phyloP scores from a whole-genome alignment of 805 yeast genomes.

The Debaryomyces maramus region DNA sequence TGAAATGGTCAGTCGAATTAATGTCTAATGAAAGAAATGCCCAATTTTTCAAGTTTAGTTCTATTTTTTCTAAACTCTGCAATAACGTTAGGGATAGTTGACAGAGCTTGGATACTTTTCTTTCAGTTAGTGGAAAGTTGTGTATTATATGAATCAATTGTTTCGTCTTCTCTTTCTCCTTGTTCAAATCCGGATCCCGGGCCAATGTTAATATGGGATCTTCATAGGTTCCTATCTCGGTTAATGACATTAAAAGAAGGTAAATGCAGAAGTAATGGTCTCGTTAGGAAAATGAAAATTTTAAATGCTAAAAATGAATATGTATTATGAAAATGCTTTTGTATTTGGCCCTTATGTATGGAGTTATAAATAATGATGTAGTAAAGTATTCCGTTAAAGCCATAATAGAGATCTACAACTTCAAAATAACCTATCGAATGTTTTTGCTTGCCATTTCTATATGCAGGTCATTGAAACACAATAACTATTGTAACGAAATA shows the following conservation, averaged over 20 bases:
- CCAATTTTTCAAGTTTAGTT: slow-evolving; percentile 51
- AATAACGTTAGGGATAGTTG: slow-evolving; percentile 47
- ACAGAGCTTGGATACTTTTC: slow-evolving; percentile 48
- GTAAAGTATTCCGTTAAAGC: neutral
- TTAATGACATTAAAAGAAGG: slow-evolving; percentile 4
- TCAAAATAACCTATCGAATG: slow-evolving; percentile 1
- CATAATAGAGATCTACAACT: too few species aligned
- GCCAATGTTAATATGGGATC: slow-evolving; percentile 51
- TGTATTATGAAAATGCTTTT: neutral
- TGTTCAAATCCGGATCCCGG: slow-evolving; percentile 50
- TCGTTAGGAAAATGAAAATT: too few species aligned
- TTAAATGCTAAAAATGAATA: neutral
- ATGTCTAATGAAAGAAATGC: slow-evolving; percentile 54
- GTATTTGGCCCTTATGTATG: neutral
- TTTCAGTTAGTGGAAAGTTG: slow-evolving; percentile 43
- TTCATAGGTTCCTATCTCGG: slow-evolving; percentile 25
- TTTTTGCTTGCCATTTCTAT: neutral
- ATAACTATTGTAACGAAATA: too few species aligned
- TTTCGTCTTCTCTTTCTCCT: slow-evolving; percentile 39
- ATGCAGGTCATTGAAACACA: neutral
- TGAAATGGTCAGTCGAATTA: slow-evolving; percentile 43
- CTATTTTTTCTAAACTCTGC: slow-evolving; percentile 51
- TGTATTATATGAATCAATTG: slow-evolving; percentile 43
- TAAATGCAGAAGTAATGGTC: too few species aligned
- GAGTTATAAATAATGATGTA: neutral